Percentiles rank a stretch among this genome's conserved stretches.
Evolutionary conservation across 2,329 filamentous ascomycete species (phyloP).

Genomic region (Aspergillus felis): DNA sequence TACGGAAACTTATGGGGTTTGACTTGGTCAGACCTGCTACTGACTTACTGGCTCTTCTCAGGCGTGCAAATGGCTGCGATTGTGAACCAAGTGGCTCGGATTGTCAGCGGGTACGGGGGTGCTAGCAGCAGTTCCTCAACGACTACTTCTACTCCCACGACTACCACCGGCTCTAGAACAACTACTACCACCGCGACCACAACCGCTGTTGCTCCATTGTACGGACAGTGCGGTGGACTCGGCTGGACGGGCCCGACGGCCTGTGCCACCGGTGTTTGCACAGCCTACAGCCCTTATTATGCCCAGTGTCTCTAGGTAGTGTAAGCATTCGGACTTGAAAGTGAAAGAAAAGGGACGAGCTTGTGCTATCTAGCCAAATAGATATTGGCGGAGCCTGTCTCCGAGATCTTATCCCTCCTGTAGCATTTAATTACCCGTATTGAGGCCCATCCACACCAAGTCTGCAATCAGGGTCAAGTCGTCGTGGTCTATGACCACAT

Average conservation of each 20-base stretch:
- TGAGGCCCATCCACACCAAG: too few species aligned
- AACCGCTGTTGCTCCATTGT: not conserved
- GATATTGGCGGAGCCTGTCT: too few species aligned
- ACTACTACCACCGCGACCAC: too few species aligned
- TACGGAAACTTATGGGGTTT: not conserved
- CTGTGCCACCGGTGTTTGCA: not conserved
- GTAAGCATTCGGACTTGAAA: not conserved
- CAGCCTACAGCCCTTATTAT: not conserved
- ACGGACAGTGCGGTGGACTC: not conserved
- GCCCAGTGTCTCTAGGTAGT: not conserved
- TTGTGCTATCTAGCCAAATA: too few species aligned
- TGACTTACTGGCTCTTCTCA: too few species aligned
- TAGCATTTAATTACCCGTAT: too few species aligned
- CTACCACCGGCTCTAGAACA: not conserved
- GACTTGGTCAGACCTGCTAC: not conserved
- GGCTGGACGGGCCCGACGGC: not conserved
- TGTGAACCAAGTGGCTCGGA: constrained; percentile 14
- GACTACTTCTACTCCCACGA: not conserved
- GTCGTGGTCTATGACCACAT: too few species aligned
- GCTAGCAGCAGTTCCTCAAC: too few species aligned
- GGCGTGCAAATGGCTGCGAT: constrained; percentile 17
- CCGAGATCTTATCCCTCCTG: too few species aligned
- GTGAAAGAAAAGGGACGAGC: too few species aligned
- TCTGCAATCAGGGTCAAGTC: too few species aligned
- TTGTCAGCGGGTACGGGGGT: constrained; percentile 10